A percentile compares a stretch with the other conserved stretches of the same genome.
Conservation (phyloP, 1,284 basidiomycete genomes). For the Chondrostereum purpureum region DNA sequence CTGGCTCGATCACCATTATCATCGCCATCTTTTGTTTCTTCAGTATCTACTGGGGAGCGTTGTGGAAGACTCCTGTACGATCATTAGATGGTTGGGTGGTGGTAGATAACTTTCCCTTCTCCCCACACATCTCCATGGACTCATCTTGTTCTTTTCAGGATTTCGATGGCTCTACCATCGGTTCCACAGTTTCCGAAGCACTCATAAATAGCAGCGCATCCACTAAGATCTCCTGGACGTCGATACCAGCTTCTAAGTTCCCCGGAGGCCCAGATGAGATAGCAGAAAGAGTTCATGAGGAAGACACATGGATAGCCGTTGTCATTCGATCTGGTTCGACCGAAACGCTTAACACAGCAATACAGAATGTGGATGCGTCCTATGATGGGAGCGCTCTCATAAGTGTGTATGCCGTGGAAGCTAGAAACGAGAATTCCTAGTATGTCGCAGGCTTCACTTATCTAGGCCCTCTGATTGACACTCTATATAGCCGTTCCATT, state of each 20-base stretch:
- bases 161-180: conserved; percentile 46
- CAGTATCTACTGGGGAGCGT: conserved; percentile 43
- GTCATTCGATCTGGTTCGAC: conserved; percentile 16
- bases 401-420: conserved; percentile 25
- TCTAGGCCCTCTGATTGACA: too few species aligned
- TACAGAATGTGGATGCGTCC: conserved; percentile 20
- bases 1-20: conserved; percentile 24
- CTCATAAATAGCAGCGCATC: conserved; percentile 21
- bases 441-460: conserved; percentile 22
- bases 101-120: too few species aligned
- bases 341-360: conserved; percentile 23
- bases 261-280: conserved; percentile 23
- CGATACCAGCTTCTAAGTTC: conserved; percentile 33
- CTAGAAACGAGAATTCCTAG: conserved; percentile 43
- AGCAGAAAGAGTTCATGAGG: conserved; percentile 12
- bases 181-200: conserved; percentile 30
- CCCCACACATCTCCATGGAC: background rate
- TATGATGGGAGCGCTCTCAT: conserved; percentile 31
- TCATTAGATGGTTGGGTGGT: conserved; percentile 35
- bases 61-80: conserved; percentile 35
- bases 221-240: conserved; percentile 31
- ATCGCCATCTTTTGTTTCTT: conserved; percentile 35
- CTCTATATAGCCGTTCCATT: conserved; percentile 26
- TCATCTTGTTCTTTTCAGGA: conserved; percentile 31
- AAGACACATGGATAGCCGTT: conserved; percentile 18